A percentile compares a stretch with the other conserved stretches of the same genome.
phyloP scores from a whole-genome alignment of 768 basidiomycete species.

The Boletus speciosus region DNA sequence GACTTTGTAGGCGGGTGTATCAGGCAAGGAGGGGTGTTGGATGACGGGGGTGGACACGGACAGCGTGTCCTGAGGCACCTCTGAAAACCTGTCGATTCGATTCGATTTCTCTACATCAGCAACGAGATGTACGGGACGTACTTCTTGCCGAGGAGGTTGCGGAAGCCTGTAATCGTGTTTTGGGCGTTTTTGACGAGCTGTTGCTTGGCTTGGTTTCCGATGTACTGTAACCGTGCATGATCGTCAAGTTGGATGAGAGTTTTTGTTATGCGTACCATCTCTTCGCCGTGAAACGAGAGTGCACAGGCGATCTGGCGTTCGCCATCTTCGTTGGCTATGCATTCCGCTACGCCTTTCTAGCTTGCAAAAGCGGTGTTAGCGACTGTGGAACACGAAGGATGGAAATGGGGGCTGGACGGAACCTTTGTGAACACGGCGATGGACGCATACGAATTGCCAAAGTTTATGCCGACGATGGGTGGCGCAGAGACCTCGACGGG shows the following conservation, averaged over 20 bases:
- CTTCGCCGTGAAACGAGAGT: conserved; percentile 86
- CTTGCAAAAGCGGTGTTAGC: neutral
- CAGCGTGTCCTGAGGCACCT: conserved; percentile 53
- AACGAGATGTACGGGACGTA: conserved; percentile 33
- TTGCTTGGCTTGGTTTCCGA: conserved; percentile 90
- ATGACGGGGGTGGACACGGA: conserved; percentile 67
- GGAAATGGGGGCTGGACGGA: conserved; percentile 29
- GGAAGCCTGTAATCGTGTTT: conserved; percentile 94
- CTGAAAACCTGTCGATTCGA: conserved; percentile 61
- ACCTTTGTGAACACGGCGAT: conserved; percentile 96
- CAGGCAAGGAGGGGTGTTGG: conserved; percentile 66
- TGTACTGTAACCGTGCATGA: conserved; percentile 58
- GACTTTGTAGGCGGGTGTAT: conserved; percentile 82
- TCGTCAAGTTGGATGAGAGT: neutral
- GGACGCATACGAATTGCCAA: conserved; percentile 92
- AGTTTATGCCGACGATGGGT: conserved; percentile 88
- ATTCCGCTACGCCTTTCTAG: conserved; percentile 88
- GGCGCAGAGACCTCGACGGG: conserved; percentile 38
- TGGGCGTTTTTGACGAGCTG: conserved; percentile 93
- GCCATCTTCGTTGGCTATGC: conserved; percentile 97
- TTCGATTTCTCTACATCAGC: neutral
- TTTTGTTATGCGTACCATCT: conserved; percentile 59
- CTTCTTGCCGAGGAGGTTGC: conserved; percentile 92
- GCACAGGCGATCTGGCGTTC: conserved; percentile 97
- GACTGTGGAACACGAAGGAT: neutral